Percentiles rank a stretch among this genome's conserved stretches.
Evolutionary conservation across 176 grass and related monocot genomes (phyloP).

Genomic region (Neostapfia colusana): DNA sequence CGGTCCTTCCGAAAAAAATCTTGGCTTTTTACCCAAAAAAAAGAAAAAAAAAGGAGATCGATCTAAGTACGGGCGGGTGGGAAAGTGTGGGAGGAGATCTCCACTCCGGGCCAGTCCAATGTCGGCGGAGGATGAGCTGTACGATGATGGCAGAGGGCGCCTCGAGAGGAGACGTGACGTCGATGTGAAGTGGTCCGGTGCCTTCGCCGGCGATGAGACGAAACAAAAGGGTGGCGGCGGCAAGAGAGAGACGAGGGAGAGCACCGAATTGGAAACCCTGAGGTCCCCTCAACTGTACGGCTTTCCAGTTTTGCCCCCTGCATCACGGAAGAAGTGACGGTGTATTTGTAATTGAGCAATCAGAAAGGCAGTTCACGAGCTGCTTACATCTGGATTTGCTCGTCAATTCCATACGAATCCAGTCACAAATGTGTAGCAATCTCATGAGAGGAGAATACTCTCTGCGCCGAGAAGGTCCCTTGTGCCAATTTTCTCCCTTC

Average conservation of each 20-base stretch:
- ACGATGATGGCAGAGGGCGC: neutral
- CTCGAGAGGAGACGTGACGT: too few species aligned
- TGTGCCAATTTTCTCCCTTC: too few species aligned
- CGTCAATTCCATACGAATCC: neutral
- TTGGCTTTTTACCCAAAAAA: neutral
- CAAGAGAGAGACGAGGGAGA: neutral
- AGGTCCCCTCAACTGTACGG: neutral
- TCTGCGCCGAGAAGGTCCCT: too few species aligned
- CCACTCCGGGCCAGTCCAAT: neutral
- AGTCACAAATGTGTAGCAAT: neutral
- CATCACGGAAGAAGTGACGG: neutral
- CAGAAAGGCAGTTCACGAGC: too few species aligned
- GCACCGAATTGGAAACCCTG: slow-evolving; percentile 15
- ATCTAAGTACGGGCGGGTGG: neutral
- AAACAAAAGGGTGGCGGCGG: slow-evolving; percentile 26
- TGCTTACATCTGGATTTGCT: neutral
- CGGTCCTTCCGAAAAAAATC: neutral
- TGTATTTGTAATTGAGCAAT: neutral
- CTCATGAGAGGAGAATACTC: neutral
- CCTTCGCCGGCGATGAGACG: slow-evolving; percentile 5
- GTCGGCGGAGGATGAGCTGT: neutral
- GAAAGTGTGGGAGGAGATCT: slow-evolving; percentile 8
- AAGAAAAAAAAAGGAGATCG: neutral
- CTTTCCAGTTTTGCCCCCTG: slow-evolving; percentile 10
- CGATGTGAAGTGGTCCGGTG: neutral